These are phyloP conservation scores for Neoboletus subvelutipes DNA, from an alignment of 768 basidiomycete genomes.

Conservation along the genomic window DNA sequence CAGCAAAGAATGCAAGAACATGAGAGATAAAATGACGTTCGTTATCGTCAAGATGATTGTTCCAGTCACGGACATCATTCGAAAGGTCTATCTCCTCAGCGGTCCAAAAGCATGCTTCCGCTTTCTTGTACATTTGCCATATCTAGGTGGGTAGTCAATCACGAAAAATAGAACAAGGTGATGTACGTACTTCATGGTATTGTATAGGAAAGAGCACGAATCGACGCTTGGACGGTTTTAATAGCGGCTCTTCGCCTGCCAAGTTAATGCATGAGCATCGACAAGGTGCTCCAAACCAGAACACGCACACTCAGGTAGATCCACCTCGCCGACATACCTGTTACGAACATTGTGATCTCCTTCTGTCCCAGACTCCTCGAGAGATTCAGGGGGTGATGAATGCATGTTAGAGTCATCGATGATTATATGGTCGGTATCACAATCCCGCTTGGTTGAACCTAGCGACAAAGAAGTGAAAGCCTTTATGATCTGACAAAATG, in stretches of 20 bases:
- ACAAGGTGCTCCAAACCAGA: neutral
- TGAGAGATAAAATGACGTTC: conserved; percentile 89
- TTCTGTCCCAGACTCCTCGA: neutral
- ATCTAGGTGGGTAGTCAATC: conserved; percentile 49
- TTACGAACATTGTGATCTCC: neutral
- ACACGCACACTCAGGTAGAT: conserved; percentile 21
- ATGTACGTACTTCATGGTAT: conserved; percentile 72
- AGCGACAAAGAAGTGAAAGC: conserved; percentile 10
- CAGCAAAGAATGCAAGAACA: conserved; percentile 93
- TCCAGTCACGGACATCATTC: conserved; percentile 84
- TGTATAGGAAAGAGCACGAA: conserved; percentile 94
- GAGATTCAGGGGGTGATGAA: neutral
- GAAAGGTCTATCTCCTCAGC: conserved; percentile 90
- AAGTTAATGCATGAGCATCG: neutral
- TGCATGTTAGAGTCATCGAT: conserved; percentile 1
- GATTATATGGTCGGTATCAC: neutral
- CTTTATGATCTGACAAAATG: conserved; percentile 2
- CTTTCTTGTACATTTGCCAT: conserved; percentile 94
- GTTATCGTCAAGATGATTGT: conserved; percentile 67
- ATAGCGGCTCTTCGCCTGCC: conserved; percentile 65
- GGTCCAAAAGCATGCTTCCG: conserved; percentile 91
- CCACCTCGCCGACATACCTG: conserved; percentile 19
- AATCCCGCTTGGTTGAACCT: neutral
- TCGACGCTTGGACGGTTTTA: conserved; percentile 70
- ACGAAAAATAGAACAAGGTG: neutral